phyloP scores from a whole-genome alignment of 148 eudicot genomes.

The Rhododendron vialii region DNA sequence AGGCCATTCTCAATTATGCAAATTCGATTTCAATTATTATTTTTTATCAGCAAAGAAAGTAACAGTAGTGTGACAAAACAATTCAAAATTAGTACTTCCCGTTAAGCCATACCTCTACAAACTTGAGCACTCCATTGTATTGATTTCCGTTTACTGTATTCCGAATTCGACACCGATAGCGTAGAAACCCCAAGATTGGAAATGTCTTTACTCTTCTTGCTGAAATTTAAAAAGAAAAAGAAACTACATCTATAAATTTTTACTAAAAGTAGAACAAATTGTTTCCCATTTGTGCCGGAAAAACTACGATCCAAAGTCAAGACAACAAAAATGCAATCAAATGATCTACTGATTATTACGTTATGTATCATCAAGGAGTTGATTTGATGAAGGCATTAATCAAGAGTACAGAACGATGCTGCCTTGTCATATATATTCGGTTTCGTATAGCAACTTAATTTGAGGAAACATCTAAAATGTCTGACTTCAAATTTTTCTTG shows the following conservation, averaged over 20 bases:
- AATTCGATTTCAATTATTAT: background rate
- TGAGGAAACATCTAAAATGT: too few species aligned
- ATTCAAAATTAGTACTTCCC: background rate
- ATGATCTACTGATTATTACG: background rate
- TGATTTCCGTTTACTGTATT: background rate
- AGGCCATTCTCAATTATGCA: background rate
- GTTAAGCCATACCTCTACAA: background rate
- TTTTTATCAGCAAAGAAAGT: background rate
- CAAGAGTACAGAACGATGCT: too few species aligned
- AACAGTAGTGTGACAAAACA: background rate
- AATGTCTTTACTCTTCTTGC: slow-evolving; percentile 8
- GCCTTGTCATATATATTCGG: too few species aligned
- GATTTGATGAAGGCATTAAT: background rate
- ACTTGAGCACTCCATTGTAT: background rate
- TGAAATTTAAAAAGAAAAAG: background rate
- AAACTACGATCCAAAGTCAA: background rate
- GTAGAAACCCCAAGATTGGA: background rate
- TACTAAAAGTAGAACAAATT: background rate
- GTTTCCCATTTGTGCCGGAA: background rate
- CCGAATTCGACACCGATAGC: too few species aligned
- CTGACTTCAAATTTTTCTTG: too few species aligned
- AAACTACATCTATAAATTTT: background rate
- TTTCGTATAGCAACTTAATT: too few species aligned
- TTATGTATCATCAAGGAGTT: background rate
- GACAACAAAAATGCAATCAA: background rate